These are phyloP conservation scores for Nigrospora osmanthi DNA, from an alignment of 2,329 filamentous ascomycete species.

Conservation along the genomic window DNA sequence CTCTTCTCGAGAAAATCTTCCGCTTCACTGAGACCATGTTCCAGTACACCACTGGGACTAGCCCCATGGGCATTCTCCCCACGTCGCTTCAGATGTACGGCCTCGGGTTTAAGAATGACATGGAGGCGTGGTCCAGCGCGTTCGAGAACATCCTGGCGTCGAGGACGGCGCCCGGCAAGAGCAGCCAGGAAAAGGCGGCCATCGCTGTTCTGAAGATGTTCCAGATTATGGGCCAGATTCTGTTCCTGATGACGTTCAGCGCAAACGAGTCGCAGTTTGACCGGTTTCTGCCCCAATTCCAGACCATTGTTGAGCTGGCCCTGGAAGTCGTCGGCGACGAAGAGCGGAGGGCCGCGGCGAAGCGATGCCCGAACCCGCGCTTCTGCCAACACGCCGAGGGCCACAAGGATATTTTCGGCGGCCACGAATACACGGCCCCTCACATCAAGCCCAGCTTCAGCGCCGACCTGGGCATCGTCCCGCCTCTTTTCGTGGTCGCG, in stretches of 20 bases:
- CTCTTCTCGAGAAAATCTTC: constrained; percentile 46
- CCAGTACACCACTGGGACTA: constrained; percentile 33
- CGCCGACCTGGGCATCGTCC: constrained; percentile 55
- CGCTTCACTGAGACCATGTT: constrained; percentile 51
- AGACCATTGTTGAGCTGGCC: constrained; percentile 47
- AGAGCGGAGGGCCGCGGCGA: constrained; percentile 40
- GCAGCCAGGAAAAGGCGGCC: constrained; percentile 48
- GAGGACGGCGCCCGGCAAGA: constrained; percentile 39
- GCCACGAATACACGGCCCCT: constrained; percentile 32
- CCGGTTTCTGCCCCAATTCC: constrained; percentile 41
- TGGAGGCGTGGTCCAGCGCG: constrained; percentile 47
- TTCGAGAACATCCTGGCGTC: constrained; percentile 47
- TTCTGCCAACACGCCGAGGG: constrained; percentile 33
- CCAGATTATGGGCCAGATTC: constrained; percentile 47
- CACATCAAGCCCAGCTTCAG: constrained; percentile 57
- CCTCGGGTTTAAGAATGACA: constrained; percentile 36
- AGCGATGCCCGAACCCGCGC: constrained; percentile 33
- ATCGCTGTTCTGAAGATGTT: constrained; percentile 57
- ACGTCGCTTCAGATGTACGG: constrained; percentile 38
- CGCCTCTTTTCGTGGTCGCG: constrained; percentile 57
- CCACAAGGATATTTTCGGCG: constrained; percentile 29
- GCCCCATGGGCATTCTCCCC: constrained; percentile 46
- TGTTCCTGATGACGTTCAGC: constrained; percentile 54
- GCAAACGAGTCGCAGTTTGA: constrained; percentile 53
- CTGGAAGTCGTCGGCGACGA: constrained; percentile 52